These are phyloP conservation scores for Oropetium thomaeum DNA, from an alignment of 176 grass and related monocot genomes.

Conservation along the genomic window DNA sequence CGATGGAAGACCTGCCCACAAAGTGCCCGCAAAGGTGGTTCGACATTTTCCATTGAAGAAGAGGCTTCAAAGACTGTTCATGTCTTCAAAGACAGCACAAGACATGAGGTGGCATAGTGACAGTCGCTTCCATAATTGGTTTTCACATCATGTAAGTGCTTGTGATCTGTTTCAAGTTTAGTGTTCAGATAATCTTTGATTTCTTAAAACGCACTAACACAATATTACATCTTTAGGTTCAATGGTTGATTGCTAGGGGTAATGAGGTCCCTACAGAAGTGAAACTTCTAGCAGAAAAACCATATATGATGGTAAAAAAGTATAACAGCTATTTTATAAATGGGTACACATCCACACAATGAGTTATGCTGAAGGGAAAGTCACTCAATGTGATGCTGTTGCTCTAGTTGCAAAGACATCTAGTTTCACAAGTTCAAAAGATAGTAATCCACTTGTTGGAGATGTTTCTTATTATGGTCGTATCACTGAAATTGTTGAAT, in stretches of 20 bases:
- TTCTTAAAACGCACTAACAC: background rate
- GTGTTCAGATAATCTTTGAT: background rate
- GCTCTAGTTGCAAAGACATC: background rate
- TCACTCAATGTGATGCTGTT: background rate
- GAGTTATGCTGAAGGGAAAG: background rate
- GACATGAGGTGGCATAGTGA: background rate
- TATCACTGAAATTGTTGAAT: background rate
- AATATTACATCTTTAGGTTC: background rate
- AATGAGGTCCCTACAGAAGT: background rate
- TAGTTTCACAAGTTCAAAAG: background rate
- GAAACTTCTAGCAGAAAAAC: background rate
- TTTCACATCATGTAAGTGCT: background rate
- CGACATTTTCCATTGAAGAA: background rate
- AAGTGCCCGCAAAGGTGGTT: background rate
- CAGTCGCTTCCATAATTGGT: background rate
- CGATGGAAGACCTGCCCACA: background rate
- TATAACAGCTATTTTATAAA: background rate
- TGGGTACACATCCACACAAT: background rate
- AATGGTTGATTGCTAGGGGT: background rate
- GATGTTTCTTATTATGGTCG: background rate
- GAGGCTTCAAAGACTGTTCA: background rate
- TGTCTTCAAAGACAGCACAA: background rate
- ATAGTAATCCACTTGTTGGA: background rate
- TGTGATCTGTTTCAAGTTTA: background rate
- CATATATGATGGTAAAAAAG: background rate